Evolutionary conservation across 2,329 filamentous ascomycete species (phyloP).

Genomic region (Paecilomyces dactylethromorphus): DNA sequence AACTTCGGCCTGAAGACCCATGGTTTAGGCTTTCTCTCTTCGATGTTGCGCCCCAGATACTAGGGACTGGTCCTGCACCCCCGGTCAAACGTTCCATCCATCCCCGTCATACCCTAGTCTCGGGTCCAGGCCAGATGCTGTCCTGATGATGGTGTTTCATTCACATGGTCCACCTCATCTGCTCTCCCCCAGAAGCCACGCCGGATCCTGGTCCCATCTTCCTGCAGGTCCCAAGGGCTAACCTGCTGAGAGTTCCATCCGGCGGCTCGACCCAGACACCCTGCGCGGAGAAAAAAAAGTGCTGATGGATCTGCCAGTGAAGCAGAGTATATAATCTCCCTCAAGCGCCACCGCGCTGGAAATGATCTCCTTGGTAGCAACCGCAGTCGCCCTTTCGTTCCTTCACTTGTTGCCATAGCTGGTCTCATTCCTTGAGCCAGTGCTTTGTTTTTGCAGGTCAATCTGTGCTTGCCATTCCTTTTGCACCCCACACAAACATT

Average conservation of each 20-base stretch:
- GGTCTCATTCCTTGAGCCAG: conserved; percentile 8
- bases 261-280: neutral
- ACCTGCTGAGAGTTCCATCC: neutral
- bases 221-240: neutral
- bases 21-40: neutral
- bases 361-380: neutral
- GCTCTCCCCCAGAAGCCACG: neutral
- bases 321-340: neutral
- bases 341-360: neutral
- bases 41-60: neutral
- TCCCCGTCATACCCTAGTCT: neutral
- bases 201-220: neutral
- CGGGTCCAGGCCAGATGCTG: neutral
- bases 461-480: neutral
- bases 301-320: neutral
- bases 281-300: neutral
- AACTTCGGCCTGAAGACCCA: neutral
- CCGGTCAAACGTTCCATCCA: neutral
- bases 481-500: neutral
- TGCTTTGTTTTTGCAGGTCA: neutral
- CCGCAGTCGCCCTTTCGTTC: neutral
- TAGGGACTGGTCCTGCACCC: neutral
- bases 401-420: conserved; percentile 10
- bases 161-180: neutral
- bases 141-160: neutral